phyloP scores from a whole-genome alignment of 108 stramenopile genomes.

The Cyclotella cryptica region DNA sequence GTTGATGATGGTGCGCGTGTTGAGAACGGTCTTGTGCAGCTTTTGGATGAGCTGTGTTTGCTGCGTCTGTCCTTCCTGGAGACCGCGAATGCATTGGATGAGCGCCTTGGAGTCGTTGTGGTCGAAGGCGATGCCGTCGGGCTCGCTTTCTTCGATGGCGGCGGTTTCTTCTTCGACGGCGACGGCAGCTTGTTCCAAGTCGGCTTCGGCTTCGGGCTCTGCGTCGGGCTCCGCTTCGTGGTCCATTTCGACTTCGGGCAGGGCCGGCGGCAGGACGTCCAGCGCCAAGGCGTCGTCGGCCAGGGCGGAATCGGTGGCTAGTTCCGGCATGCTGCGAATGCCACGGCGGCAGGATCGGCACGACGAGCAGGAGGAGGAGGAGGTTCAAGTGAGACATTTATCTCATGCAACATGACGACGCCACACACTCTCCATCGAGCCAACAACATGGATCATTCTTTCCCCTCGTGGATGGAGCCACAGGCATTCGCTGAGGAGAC shows the following conservation, averaged over 20 bases:
- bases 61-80: constrained; percentile 28
- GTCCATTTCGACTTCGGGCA: not conserved
- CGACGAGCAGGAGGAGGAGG: too few species aligned
- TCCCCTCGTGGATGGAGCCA: too few species aligned
- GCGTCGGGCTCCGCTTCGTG: not conserved
- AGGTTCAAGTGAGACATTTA: too few species aligned
- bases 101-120: constrained; percentile 6
- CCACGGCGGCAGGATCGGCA: too few species aligned
- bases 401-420: too few species aligned
- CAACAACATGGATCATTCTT: too few species aligned
- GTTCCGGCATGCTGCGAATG: too few species aligned
- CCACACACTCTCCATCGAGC: too few species aligned
- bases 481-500: too few species aligned
- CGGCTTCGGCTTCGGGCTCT: not conserved
- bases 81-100: constrained; percentile 12
- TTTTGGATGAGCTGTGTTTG: constrained; percentile 35
- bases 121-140: not conserved
- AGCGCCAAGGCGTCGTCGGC: constrained; percentile 1
- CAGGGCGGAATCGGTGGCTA: too few species aligned
- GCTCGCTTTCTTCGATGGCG: not conserved
- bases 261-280: not conserved
- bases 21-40: constrained; percentile 33
- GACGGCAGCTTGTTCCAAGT: not conserved
- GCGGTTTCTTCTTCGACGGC: not conserved
- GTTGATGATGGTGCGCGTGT: constrained; percentile 32